phyloP scores from a whole-genome alignment of 23 red algal species.

The Gracilaria caudata region DNA sequence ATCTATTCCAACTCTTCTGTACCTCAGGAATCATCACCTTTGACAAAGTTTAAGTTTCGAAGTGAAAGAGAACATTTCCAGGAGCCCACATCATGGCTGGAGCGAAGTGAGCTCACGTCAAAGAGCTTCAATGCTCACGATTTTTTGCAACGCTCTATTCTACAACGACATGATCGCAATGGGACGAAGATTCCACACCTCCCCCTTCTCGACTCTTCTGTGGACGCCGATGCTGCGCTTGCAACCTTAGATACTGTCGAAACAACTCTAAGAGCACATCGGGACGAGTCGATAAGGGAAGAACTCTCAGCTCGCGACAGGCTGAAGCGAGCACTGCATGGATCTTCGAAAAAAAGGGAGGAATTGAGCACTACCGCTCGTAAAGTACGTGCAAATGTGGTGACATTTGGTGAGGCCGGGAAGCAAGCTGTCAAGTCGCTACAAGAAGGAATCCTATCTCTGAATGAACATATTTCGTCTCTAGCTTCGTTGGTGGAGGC shows the following conservation, averaged over 20 bases:
- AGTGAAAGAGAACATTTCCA: slow-evolving; percentile 10
- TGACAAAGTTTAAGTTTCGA: slow-evolving; percentile 13
- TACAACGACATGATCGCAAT: slow-evolving; percentile 32
- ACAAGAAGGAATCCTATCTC: neutral
- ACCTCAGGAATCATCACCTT: neutral
- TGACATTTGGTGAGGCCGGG: slow-evolving; percentile 35
- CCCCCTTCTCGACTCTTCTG: slow-evolving; percentile 36
- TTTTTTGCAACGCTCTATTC: slow-evolving; percentile 56
- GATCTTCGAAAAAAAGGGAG: slow-evolving; percentile 50
- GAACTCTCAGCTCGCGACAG: slow-evolving; percentile 39
- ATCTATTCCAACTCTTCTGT: slow-evolving; percentile 9
- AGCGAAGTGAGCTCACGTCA: slow-evolving; percentile 27
- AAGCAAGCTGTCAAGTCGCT: slow-evolving; percentile 42
- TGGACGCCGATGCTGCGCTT: slow-evolving; percentile 54
- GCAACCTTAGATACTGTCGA: slow-evolving; percentile 62
- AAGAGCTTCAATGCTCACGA: slow-evolving; percentile 48
- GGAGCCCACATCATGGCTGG: slow-evolving; percentile 63
- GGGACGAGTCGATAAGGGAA: slow-evolving; percentile 27
- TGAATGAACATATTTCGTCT: neutral
- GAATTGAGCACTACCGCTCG: slow-evolving; percentile 15
- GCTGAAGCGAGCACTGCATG: slow-evolving; percentile 37
- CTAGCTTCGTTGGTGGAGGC: slow-evolving; percentile 41
- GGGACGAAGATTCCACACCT: slow-evolving; percentile 20
- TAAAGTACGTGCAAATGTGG: slow-evolving; percentile 53
- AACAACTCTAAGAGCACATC: slow-evolving; percentile 25